Evolutionary conservation across 331 rosid genomes (phyloP).

Genomic region (Acacia pycnantha): DNA sequence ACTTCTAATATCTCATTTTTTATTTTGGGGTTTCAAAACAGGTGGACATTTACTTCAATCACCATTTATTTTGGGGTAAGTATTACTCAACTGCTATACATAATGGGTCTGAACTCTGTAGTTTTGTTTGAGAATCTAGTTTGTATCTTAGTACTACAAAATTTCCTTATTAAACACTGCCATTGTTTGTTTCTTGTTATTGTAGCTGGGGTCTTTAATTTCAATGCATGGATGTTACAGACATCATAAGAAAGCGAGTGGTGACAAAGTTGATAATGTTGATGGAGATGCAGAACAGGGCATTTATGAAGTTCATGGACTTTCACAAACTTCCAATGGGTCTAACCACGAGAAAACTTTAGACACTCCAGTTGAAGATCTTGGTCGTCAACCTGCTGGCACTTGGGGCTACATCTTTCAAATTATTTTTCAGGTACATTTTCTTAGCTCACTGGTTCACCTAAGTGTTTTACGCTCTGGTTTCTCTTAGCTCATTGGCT

Average conservation of each 20-base stretch:
- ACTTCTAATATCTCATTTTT: neutral
- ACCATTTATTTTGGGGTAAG: conserved; percentile 95
- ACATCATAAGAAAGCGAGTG: conserved; percentile 81
- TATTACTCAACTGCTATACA: neutral
- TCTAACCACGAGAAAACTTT: conserved; percentile 37
- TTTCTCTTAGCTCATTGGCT: neutral
- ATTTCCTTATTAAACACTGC: neutral
- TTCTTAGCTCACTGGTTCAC: neutral
- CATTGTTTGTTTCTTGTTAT: neutral
- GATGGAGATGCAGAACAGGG: conserved; percentile 83
- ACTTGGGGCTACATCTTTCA: conserved; percentile 80
- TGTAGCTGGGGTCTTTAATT: conserved; percentile 79
- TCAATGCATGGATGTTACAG: conserved; percentile 82
- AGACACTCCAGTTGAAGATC: conserved; percentile 27
- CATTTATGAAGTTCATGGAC: conserved; percentile 31
- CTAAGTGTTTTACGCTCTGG: neutral
- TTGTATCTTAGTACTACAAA: neutral
- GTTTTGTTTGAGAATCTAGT: neutral
- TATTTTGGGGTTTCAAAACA: conserved; percentile 35
- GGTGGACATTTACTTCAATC: conserved; percentile 87
- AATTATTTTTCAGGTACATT: conserved; percentile 78
- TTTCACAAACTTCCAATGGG: conserved; percentile 28
- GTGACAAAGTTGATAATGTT: conserved; percentile 78
- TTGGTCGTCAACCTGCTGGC: conserved; percentile 63
- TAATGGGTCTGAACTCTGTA: neutral